Conservation (phyloP, 495 filamentous ascomycete genomes). For the Penicillium cosmopolitanum region DNA sequence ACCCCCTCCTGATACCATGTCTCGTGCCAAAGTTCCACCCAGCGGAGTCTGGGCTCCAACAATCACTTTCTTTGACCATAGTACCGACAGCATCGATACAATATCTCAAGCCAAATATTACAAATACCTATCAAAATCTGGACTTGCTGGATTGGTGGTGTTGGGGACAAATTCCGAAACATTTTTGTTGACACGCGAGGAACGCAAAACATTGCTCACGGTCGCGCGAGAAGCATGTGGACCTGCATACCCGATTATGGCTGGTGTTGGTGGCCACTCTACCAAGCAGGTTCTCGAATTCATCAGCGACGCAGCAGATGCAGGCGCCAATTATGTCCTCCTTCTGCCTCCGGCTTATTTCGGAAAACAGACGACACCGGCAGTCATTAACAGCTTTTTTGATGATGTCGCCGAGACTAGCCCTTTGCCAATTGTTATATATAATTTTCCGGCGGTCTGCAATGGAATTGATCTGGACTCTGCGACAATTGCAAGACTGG, state of each 20-base stretch:
- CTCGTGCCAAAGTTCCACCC: slow-evolving; percentile 23
- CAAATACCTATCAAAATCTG: slow-evolving; percentile 56
- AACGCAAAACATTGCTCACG: slow-evolving; percentile 54
- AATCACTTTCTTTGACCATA: slow-evolving; percentile 56
- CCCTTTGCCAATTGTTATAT: slow-evolving; percentile 64
- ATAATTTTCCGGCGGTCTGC: slow-evolving; percentile 74
- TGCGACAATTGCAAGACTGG: slow-evolving; percentile 58
- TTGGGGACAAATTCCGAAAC: slow-evolving; percentile 69
- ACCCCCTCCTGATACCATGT: neutral
- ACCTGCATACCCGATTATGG: slow-evolving; percentile 60
- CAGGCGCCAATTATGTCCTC: slow-evolving; percentile 62
- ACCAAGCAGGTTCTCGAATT: slow-evolving; percentile 64
- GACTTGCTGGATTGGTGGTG: slow-evolving; percentile 61
- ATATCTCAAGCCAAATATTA: slow-evolving; percentile 56
- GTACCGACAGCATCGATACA: slow-evolving; percentile 54
- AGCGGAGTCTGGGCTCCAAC: slow-evolving; percentile 26
- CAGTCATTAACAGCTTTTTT: slow-evolving; percentile 64
- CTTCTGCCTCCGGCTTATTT: slow-evolving; percentile 69
- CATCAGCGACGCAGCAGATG: slow-evolving; percentile 57
- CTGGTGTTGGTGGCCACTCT: slow-evolving; percentile 65
- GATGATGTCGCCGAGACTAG: slow-evolving; percentile 54
- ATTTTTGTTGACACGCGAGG: slow-evolving; percentile 64
- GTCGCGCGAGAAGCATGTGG: slow-evolving; percentile 56
- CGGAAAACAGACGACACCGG: slow-evolving; percentile 58
- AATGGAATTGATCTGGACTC: slow-evolving; percentile 74